These are phyloP conservation scores for Lachancea waltii DNA, from an alignment of 805 yeast species.

Conservation along the genomic window DNA sequence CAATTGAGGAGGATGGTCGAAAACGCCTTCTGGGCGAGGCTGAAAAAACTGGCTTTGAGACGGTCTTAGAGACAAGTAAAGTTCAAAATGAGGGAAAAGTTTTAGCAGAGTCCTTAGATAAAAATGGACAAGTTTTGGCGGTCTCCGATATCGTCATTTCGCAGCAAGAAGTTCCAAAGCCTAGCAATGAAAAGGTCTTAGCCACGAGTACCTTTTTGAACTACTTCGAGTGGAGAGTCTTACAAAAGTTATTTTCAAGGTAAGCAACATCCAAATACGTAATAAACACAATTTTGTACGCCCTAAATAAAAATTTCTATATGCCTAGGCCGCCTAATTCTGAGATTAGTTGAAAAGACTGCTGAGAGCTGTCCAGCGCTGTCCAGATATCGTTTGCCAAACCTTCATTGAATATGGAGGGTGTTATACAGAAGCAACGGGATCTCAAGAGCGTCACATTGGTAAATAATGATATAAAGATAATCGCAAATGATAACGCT, in stretches of 20 bases:
- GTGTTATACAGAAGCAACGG: too few relatives aligned
- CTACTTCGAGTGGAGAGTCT: not conserved
- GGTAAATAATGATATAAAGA: too few relatives aligned
- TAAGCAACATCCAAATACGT: too few relatives aligned
- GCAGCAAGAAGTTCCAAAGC: not conserved
- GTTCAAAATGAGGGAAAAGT: not conserved
- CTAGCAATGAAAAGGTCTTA: not conserved
- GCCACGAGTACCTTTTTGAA: not conserved
- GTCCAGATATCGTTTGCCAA: too few relatives aligned
- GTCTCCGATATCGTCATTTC: not conserved
- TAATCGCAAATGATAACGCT: too few relatives aligned
- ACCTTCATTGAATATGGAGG: too few relatives aligned
- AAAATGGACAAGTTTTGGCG: not conserved
- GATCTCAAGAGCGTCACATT: too few relatives aligned
- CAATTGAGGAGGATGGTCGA: conserved; percentile 11
- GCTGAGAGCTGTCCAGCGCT: too few relatives aligned
- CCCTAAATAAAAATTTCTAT: too few relatives aligned
- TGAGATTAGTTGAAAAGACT: too few relatives aligned
- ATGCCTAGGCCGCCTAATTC: too few relatives aligned
- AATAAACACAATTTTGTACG: too few relatives aligned
- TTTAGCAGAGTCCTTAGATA: not conserved
- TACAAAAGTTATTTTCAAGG: not conserved
- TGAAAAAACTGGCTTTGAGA: not conserved
- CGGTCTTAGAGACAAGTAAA: not conserved
- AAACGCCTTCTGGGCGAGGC: conserved; percentile 12